Percentiles rank a stretch among this genome's conserved stretches.
Conservation (phyloP, 1,284 basidiomycete genomes). For the Agroathelia rolfsii region DNA sequence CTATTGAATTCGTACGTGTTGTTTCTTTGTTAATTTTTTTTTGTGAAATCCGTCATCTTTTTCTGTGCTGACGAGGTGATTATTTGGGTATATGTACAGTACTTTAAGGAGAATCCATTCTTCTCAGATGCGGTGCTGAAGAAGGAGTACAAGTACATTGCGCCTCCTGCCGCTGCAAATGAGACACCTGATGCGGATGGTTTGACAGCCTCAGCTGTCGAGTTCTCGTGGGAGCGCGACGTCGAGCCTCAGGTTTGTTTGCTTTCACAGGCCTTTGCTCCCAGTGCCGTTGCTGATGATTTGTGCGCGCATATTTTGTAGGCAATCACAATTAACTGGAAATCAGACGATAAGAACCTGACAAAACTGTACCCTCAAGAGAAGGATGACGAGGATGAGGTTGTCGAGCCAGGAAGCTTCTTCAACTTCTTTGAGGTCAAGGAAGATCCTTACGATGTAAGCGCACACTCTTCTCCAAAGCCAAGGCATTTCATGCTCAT, state of each 20-base stretch:
- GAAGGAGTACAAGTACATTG: conserved; percentile 68
- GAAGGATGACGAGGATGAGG: conserved; percentile 41
- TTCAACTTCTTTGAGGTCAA: conserved; percentile 78
- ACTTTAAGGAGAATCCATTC: conserved; percentile 78
- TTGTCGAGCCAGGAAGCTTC: conserved; percentile 69
- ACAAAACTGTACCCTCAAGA: conserved; percentile 70
- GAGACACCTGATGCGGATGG: conserved; percentile 63
- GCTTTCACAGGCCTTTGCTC: background rate
- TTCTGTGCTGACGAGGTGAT: conserved; percentile 1
- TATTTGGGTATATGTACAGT: conserved; percentile 26
- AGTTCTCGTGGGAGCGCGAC: conserved; percentile 71
- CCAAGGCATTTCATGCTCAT: conserved; percentile 8
- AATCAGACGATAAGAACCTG: conserved; percentile 65
- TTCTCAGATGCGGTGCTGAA: conserved; percentile 65
- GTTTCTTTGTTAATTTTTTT: conserved; percentile 3
- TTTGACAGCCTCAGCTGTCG: conserved; percentile 61
- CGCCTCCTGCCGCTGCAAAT: conserved; percentile 38
- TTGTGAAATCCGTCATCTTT: background rate
- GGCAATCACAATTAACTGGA: conserved; percentile 72
- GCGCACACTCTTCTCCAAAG: conserved; percentile 18
- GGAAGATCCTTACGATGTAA: conserved; percentile 56
- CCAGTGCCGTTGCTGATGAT: conserved; percentile 5
- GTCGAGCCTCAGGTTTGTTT: conserved; percentile 49
- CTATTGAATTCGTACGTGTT: conserved; percentile 66
- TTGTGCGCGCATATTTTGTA: conserved; percentile 19